These are phyloP conservation scores for Candida hispaniensis DNA, from an alignment of 805 yeast species.

Conservation along the genomic window DNA sequence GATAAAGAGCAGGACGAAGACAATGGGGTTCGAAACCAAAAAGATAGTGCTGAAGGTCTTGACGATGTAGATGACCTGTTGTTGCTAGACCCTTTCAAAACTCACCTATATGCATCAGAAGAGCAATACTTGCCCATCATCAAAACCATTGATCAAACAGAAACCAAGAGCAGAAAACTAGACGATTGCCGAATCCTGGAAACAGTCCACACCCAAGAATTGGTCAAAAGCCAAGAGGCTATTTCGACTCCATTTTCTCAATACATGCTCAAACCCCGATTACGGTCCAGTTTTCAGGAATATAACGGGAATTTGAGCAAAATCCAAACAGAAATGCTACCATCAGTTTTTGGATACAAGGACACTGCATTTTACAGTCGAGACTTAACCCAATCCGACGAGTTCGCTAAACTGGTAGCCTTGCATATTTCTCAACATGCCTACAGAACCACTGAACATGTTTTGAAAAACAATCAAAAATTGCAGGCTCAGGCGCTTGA, in stretches of 20 bases:
- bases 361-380: conserved; percentile 2
- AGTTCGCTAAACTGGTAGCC: conserved; percentile 7
- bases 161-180: conserved; percentile 3
- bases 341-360: conserved; percentile 4
- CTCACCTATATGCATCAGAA: conserved; percentile 47
- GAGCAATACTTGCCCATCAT: conserved; percentile 18
- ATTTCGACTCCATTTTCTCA: neutral
- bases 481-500: conserved; percentile 27
- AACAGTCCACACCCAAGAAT: conserved; percentile 3
- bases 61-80: conserved; percentile 34
- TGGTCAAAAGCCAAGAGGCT: conserved; percentile 3
- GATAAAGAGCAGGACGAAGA: too few relatives aligned
- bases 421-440: conserved; percentile 13
- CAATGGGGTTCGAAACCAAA: too few relatives aligned
- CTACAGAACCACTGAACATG: conserved; percentile 5
- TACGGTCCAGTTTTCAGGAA: conserved; percentile 1
- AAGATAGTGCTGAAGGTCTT: too few relatives aligned
- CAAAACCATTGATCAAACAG: conserved; percentile 5
- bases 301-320: conserved; percentile 1
- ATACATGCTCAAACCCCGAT: conserved; percentile 5
- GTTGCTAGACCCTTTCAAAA: conserved; percentile 60
- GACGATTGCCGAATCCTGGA: conserved; percentile 1
- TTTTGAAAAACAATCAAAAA: conserved; percentile 2
- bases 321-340: conserved; percentile 1
- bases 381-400: conserved; percentile 2